Evolutionary conservation across 2,329 filamentous ascomycete genomes (phyloP), one percentile per base, ranked within the genome.

Genomic region (Alternaria sp.): DNA sequence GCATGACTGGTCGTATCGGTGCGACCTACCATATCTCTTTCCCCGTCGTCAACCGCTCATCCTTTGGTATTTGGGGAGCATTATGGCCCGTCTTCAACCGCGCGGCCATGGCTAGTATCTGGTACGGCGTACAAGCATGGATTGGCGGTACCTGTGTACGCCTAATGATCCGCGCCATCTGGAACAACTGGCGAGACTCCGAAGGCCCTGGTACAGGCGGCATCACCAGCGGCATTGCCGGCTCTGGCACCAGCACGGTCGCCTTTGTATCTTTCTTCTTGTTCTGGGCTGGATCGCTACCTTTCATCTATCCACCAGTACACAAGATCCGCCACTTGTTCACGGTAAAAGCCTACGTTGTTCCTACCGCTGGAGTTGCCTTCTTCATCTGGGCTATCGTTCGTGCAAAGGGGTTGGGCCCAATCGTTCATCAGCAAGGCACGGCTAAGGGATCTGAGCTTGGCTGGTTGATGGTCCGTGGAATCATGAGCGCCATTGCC

Each of bases 31-130:
- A 97, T 76, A 92, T 97, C 65, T 91, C 91, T 1, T 97, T 97
- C 75, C 93, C 94, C 1, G 91, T 97, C 36, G 89, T 91, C 32
- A 87, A 85, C 66, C 85, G 94, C 57, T 84, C 91, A 0, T 92
- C 89, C 0, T 97, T 96, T 70, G 94, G 94, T 14, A 91, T 96
- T 57, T 97, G 91, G 91, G 94, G 94, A 1, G 89, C 89, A 28
- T 79, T 96, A 52, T 96, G 93, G 93, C 93, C 93, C 0, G 89
- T 96, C 0, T 89, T 96, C 67, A 96, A 96, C 74, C 87, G 93
- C 42, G 91, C 92, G n/a, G 92, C 88, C 7, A 94, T 96, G 86
- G 90, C 91, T 2, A 93, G 91, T 68, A 87, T 96, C 63, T 96
- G 92, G 93, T 94, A 94, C 64, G 92, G 91, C 51, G 92, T 96